Evolutionary conservation across 495 filamentous ascomycete genomes (phyloP), one percentile per base, ranked within the genome.

Genomic region (Tuber melanosporum): DNA sequence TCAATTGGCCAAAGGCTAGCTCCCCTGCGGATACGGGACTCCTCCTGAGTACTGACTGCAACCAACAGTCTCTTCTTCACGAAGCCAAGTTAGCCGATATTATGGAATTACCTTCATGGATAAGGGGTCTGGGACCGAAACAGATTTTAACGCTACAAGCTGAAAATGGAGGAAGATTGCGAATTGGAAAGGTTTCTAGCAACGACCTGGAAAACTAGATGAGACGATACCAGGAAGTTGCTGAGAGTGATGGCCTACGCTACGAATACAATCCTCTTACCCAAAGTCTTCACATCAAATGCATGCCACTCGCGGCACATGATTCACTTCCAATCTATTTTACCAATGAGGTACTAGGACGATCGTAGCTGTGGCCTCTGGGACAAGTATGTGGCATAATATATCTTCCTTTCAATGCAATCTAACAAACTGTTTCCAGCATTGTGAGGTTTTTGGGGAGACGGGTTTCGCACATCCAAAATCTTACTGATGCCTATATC

Each of bases 151-250:
- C 0, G 6, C 47, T 52, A 10, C 20, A 10, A n/a, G 47, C 0
- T 2, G 6, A 52, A 52, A n/a, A n/a, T n/a, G 47, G n/a, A n/a
- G 47, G 47, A 22, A n/a, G 6, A 8, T 2, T 52, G 5, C 0
- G 47, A n/a, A 22, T 52, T 6, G 47, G 22, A 1, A 22, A 52
- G 20, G 8, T 52, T 52, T 52, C 47, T 1, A 10, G 3, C 7
- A 0, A 22, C 0, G 20, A 0, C 10, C 8, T n/a, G 0, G 47
- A 0, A 1, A 9, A 9, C 47, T 52, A 20, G 47, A n/a, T 0
- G 6, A 52, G 20, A 20, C 47, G 2, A n/a, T 52, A 52, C 47
- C 6, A 20, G 1, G 20, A 3, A n/a, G 0, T 10, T 2, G 8
- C 7, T 2, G 47, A 9, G 7, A n/a, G 8, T 0, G 7, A 9